Base-by-base conservation (phyloP, 805 yeast genomes). In the Maudiozyma bulderi region DNA sequence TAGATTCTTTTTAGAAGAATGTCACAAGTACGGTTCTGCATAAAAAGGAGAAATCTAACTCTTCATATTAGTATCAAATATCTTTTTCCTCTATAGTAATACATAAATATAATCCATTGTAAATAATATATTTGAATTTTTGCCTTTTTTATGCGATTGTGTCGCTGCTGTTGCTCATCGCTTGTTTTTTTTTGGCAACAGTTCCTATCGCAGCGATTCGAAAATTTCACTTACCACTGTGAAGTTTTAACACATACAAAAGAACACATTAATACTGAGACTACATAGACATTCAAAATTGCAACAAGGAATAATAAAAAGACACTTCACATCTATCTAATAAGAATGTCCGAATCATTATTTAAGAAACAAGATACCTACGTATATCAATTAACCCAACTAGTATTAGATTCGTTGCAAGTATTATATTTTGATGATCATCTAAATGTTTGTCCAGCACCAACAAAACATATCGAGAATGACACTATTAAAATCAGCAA, bases 1-100 rank as follows among this genome's bases (percentile, higher is more conserved):
- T 53, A 81, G 79, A 52, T 86, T 80, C 69, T 93, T 93, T 71
- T 73, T 93, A 62, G 72, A 87, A 67, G 96, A 88, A 66, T 84
- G 93, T 58, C 95, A 88, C 65, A 77, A 90, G 59, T 66, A 85
- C 47, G 95, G 95, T 8, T 70, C 77, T 8, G 65, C 67, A 52
- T 72, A 61, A 43, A 5, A 33, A 2, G 15, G 26, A 11, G 8
- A 7, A 7, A 10, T 35, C 3, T 7, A 35, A 11, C 20, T 5
- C 29, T 6, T 6, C 15, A n/a, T 8, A 11, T 32, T 3, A 32
- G 3, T 32, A 32, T 8, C 13, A 11, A 32, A 9, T 9, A 9
- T 11, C 34, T 32, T 32, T 11, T 32, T 9, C 13, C 3, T 32
- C 9, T 32, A 32, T 32, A 32, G 4, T 32, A 32, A 32, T 3